Evolutionary conservation across 1,284 basidiomycete genomes (phyloP).

Genomic region (Leccinum cinnamomeum): DNA sequence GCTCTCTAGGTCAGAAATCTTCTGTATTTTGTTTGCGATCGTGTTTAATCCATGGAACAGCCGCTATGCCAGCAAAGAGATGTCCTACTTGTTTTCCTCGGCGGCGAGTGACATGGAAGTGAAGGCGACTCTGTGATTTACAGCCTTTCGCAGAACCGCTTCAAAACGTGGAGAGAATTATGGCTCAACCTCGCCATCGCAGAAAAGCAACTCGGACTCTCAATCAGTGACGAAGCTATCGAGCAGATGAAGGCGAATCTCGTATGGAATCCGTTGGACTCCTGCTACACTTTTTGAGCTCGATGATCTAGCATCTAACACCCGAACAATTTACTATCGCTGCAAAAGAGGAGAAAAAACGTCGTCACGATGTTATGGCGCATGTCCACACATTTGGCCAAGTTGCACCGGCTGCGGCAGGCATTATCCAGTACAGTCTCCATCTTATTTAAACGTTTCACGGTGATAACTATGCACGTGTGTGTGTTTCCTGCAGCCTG

Average conservation of each 20-base stretch:
- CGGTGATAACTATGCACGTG: slow-evolving; percentile 11
- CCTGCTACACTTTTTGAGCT: slow-evolving; percentile 2
- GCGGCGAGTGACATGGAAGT: slow-evolving; percentile 52
- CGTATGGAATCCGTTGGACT: slow-evolving; percentile 44
- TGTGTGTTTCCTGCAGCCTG: slow-evolving; percentile 48
- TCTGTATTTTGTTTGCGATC: background rate
- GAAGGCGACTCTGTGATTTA: background rate
- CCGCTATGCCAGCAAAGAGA: slow-evolving; percentile 99
- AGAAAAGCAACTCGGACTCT: slow-evolving; percentile 93
- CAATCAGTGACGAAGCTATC: slow-evolving; percentile 89
- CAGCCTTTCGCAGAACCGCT: slow-evolving; percentile 70
- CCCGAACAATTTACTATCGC: slow-evolving; percentile 91
- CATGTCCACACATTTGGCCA: slow-evolving; percentile 97
- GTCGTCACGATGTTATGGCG: slow-evolving; percentile 99
- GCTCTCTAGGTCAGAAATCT: slow-evolving; percentile 57
- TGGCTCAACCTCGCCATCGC: slow-evolving; percentile 98
- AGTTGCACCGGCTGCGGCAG: slow-evolving; percentile 93
- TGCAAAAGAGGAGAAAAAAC: slow-evolving; percentile 93
- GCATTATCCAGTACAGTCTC: slow-evolving; percentile 84
- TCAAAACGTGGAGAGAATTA: slow-evolving; percentile 94
- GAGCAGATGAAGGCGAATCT: slow-evolving; percentile 93
- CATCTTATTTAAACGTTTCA: slow-evolving; percentile 8
- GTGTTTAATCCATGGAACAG: slow-evolving; percentile 43
- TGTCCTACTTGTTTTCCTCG: slow-evolving; percentile 94
- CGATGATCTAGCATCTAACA: slow-evolving; percentile 63